These are phyloP conservation scores for Phoma sp. DNA, from an alignment of 2,329 filamentous ascomycete genomes.

Conservation along the genomic window DNA sequence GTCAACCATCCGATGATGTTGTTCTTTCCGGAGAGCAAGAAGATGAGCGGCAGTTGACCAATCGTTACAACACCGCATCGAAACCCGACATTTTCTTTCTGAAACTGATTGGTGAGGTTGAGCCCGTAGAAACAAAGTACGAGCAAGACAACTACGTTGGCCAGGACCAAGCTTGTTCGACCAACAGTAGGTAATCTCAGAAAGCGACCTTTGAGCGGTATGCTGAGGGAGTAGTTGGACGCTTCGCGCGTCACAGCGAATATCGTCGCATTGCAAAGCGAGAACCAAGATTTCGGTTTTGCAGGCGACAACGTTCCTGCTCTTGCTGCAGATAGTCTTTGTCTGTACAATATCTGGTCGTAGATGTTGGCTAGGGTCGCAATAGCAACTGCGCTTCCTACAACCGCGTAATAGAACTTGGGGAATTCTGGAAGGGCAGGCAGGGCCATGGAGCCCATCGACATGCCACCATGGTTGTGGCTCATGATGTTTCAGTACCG, in stretches of 20 bases:
- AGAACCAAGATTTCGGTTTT: conserved; percentile 60
- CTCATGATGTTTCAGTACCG: conserved; percentile 29
- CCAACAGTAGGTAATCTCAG: conserved; percentile 51
- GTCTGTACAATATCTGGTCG: conserved; percentile 57
- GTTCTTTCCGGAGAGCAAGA: conserved; percentile 62
- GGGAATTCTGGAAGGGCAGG: conserved; percentile 57
- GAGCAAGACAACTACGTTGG: conserved; percentile 60
- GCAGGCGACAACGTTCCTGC: conserved; percentile 54
- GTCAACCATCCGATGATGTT: conserved; percentile 67
- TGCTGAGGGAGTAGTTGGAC: conserved; percentile 54
- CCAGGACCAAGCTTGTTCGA: conserved; percentile 48
- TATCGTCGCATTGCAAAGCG: conserved; percentile 57
- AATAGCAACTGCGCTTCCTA: conserved; percentile 54
- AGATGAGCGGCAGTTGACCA: conserved; percentile 62
- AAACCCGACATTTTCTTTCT: conserved; percentile 64
- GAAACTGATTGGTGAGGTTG: conserved; percentile 56
- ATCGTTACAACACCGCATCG: conserved; percentile 61
- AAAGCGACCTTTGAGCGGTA: conserved; percentile 43
- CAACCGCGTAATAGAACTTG: conserved; percentile 60
- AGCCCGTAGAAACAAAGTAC: conserved; percentile 63
- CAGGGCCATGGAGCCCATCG: conserved; percentile 48
- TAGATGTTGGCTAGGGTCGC: conserved; percentile 54
- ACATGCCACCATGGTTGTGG: conserved; percentile 23
- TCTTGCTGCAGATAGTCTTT: conserved; percentile 57
- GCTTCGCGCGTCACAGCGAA: conserved; percentile 63